Base-by-base conservation (phyloP, 352 stramenopile genomes). In the Phytopythium litorale region DNA sequence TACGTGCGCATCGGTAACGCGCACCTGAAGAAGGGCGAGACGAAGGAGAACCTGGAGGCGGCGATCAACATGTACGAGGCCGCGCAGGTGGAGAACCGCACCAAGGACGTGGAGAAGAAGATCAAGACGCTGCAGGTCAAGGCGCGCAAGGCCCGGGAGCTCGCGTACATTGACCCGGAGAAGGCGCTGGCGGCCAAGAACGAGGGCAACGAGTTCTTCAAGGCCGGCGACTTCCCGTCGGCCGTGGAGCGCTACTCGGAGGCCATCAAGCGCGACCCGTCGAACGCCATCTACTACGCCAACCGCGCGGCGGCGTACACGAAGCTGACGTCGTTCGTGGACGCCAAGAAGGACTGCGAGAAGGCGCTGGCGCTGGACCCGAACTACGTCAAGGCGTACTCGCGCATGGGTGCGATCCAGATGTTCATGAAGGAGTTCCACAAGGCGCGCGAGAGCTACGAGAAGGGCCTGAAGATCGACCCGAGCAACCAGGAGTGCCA, bases 351-450 rank as follows among this genome's bases (percentile, higher is more conserved):
- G 65, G 88, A 96, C 66, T 98, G 97, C 64, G 96, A 99, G 75
- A 99, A 99, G 77, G 97, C 98, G 13, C 75, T 99, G 21, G 96
- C 98, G 60, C 72, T 99, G 19, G 98, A 99, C 77, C 93, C 93
- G 6, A 99, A 98, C 71, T 99, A 99, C 73, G 97, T 99, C 45
- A 99, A 99, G 83, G 97, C 97, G 15, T 99, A 98, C 83, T 96
- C 91, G 30, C 96, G 97, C 43, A 98, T 99, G 70, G 98, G 97
- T 21, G 97, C 98, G 62, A 99, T 99, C 72, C 96, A 99, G 80
- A 97, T 99, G 65, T 97, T 99, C 65, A 98, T 99, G 87, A 99
- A 99, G 84, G 97, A 99, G 66, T 98, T 98, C 81, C 97, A 99
- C 89, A 99, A 99, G 79, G 96, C 97, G 18, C 87, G 98, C 52